Conservation (phyloP, 768 basidiomycete species). For the Trametes cinnabarina region DNA sequence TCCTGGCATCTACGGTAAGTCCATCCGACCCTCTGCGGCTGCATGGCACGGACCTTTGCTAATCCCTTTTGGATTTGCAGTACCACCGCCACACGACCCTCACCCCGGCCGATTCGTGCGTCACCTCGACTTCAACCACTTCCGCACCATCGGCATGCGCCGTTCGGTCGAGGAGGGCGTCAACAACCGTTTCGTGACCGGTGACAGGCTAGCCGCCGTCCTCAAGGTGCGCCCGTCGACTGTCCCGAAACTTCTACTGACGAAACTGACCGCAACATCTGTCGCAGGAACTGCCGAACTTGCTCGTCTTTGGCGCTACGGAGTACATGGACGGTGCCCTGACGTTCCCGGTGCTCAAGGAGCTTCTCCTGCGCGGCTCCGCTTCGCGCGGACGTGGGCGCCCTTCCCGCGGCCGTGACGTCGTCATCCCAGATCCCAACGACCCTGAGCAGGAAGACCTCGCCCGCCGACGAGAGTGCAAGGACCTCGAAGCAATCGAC, state of each 20-base stretch:
- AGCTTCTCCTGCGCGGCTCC: slow-evolving; percentile 84
- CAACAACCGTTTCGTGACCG: slow-evolving; percentile 89
- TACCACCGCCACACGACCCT: slow-evolving; percentile 67
- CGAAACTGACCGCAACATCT: not conserved
- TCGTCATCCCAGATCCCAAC: slow-evolving; percentile 43
- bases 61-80: slow-evolving; percentile 32
- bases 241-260: not conserved
- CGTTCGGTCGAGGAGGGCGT: slow-evolving; percentile 89
- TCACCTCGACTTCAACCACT: slow-evolving; percentile 93
- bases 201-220: slow-evolving; percentile 74
- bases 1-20: slow-evolving; percentile 72
- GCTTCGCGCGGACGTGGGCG: slow-evolving; percentile 69
- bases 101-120: slow-evolving; percentile 78
- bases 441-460: slow-evolving; percentile 76
- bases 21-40: not conserved
- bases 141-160: slow-evolving; percentile 94
- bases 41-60: slow-evolving; percentile 8
- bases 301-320: slow-evolving; percentile 88
- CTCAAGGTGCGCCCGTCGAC: slow-evolving; percentile 56
- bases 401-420: slow-evolving; percentile 61
- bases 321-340: slow-evolving; percentile 98
- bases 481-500: slow-evolving; percentile 84
- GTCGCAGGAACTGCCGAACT: slow-evolving; percentile 80
- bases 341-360: slow-evolving; percentile 79
- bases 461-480: slow-evolving; percentile 70